Evolutionary conservation across 305 asterid genomes (phyloP), one percentile per base, ranked within the genome.

Genomic region (Plantago rigida): DNA sequence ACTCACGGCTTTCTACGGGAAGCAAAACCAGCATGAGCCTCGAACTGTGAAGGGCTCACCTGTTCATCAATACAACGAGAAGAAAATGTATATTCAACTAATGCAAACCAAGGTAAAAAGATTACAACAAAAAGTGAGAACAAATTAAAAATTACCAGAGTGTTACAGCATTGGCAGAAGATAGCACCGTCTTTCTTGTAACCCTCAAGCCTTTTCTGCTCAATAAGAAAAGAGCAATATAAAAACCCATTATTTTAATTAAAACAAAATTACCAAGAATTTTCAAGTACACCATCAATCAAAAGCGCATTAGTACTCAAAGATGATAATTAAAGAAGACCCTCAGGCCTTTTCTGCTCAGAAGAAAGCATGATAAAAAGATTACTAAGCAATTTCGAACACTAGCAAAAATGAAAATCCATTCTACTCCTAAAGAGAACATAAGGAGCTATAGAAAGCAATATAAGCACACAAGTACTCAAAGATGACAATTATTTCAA

Each of bases 1-100:
- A 81, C 97, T 82, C 72, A 89, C 99, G 96, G 98, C 75, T 88
- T 92, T 52, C 95, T 81, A 15, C 95, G 93, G n/a, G 96, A 77
- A 72, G 87, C 75, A 65, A 69, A 83, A 67, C 95, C 98, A 63
- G 98, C 98, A 88, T 88, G 98, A 49, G 79, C 80, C 83, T 91
- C 98, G 77, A 91, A 91, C 63, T 70, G 80, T 13, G 98, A 91
- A 41, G 98, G 90, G 70, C 96, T 91, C 65, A 91, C 93, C 97
- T 89, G 81, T 77, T 65, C 51, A 65, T 22, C 63, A 57, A 65
- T 63, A 51, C 44, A 19, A 68, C 46, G 45, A 73, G 11, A 66
- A n/a, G 50, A 60, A 31, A 46, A 28, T 41, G 9, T 42, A 28
- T 63, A 36, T 36, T 36, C 44, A 56, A 31, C 49, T 1, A 55